A percentile compares a stretch with the other conserved stretches of the same genome.
These are phyloP conservation scores for Alternaria longipes DNA, from an alignment of 2,329 filamentous ascomycete species.

Conservation along the genomic window DNA sequence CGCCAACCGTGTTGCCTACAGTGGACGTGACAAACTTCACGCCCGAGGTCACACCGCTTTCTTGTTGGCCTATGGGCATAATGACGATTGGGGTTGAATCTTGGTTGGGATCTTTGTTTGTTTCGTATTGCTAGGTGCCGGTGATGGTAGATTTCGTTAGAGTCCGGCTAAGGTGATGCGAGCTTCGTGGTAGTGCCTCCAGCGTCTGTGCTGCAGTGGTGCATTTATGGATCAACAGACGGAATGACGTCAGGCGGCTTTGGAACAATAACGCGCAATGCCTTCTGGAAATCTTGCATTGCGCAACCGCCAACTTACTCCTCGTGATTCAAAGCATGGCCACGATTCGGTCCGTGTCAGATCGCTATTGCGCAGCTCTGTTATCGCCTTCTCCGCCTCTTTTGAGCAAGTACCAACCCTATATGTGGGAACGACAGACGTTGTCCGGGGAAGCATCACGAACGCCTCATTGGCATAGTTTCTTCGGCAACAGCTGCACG, in stretches of 20 bases:
- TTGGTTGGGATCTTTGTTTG: conserved; percentile 8
- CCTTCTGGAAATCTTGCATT: conserved; percentile 11
- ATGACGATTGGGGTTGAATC: conserved; percentile 17
- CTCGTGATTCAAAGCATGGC: conserved; percentile 4
- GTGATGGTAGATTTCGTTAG: conserved; percentile 12
- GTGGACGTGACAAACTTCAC: conserved; percentile 66
- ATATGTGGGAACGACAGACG: not conserved
- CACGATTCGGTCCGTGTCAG: not conserved
- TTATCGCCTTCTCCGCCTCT: conserved; percentile 1
- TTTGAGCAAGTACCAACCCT: not conserved
- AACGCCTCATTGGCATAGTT: conserved; percentile 1
- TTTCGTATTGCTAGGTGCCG: not conserved
- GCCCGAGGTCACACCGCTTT: conserved; percentile 60
- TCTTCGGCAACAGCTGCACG: not conserved
- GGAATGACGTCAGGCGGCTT: conserved; percentile 23
- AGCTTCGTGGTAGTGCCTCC: conserved; percentile 7
- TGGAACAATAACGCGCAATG: conserved; percentile 9
- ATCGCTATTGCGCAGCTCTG: not conserved
- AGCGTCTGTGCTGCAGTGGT: conserved; percentile 10
- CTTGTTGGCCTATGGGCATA: conserved; percentile 50
- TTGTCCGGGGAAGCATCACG: not conserved
- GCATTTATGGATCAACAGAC: conserved; percentile 13
- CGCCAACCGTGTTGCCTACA: conserved; percentile 64
- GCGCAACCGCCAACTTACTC: not conserved
- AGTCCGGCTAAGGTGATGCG: conserved; percentile 12